Conservation (phyloP, 352 stramenopile genomes). For the Phytopythium delawarense region DNA sequence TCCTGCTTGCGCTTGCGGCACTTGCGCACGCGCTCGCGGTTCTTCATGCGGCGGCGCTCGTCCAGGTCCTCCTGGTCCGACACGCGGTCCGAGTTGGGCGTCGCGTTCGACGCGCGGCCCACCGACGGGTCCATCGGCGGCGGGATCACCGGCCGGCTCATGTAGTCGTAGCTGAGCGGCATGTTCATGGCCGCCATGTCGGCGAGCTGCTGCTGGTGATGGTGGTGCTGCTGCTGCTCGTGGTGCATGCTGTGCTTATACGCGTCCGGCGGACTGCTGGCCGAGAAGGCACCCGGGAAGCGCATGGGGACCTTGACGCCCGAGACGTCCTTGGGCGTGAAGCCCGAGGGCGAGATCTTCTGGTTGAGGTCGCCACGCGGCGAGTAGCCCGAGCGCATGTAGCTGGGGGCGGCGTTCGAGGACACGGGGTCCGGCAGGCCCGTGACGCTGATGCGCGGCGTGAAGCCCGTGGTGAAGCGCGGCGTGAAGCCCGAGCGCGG, state of each 20-base stretch:
- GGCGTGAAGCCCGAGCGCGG: constrained; percentile 80
- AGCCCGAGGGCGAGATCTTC: constrained; percentile 78
- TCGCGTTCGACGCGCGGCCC: constrained; percentile 32
- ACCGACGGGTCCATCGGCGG: constrained; percentile 27
- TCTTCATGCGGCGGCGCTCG: constrained; percentile 84
- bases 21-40: constrained; percentile 86
- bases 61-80: constrained; percentile 81
- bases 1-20: constrained; percentile 88
- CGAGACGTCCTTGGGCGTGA: constrained; percentile 73
- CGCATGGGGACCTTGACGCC: constrained; percentile 73
- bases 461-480: constrained; percentile 76
- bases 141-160: constrained; percentile 60
- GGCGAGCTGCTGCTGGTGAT: constrained; percentile 29
- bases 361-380: constrained; percentile 45
- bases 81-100: constrained; percentile 58
- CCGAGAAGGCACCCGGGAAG: constrained; percentile 53
- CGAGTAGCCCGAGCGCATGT: constrained; percentile 53
- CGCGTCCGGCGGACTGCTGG: constrained; percentile 42
- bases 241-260: constrained; percentile 56
- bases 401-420: constrained; percentile 41
- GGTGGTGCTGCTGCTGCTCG: constrained; percentile 32
- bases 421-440: constrained; percentile 34
- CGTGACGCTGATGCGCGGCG: constrained; percentile 57
- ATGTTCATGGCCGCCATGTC: constrained; percentile 76
- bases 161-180: constrained; percentile 78